Base-by-base conservation (phyloP, 2,329 filamentous ascomycete species). In the Clonostachys rosea region DNA sequence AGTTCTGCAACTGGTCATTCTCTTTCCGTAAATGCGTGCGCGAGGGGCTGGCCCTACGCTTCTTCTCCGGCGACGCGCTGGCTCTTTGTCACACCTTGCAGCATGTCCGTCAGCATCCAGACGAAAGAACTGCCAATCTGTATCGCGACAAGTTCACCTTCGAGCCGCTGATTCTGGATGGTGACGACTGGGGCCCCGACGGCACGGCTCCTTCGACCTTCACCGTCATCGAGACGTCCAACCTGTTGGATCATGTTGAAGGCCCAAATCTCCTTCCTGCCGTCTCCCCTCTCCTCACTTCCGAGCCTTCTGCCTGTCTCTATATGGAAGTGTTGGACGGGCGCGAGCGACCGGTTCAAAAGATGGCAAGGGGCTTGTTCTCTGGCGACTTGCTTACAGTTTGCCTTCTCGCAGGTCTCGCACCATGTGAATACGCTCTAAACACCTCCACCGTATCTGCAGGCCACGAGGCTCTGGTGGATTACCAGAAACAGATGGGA, bases 181-280 rank as follows among this genome's bases (percentile, higher is more conserved):
- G 56, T 2, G 50, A 49, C 2, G 64, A 67, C 5, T 81, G 81
- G 51, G 57, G 59, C 3, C 50, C 52, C 4, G 45, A 45, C 7
- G 56, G 57, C 2, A 43, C 47, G 13, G 71, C 66, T 1, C 73
- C 76, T 1, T 59, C 52, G 6, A 41, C 47, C 5, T 85, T 84
- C 53, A 71, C 83, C 54, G 64, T 76, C 5, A 76, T 85, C 46
- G 79, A 85, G 50, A 80, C 77, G 0, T 70, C 69, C 3, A 70
- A 73, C 43, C 55, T 73, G 2, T 57, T 61, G 5, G 69, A 70
- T 40, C 67, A 69, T 34, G 58, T 73, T 10, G 68, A 63, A 1
- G 54, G 63, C 4, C 50, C 24, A 39, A 39, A 18, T 39, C 36
- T 39, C 17, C 36, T 39, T 18, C 17, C 14, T 18, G 14, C 17